phyloP scores from a whole-genome alignment of 306 rosid genomes.

The Lathyrus tuberosus region DNA sequence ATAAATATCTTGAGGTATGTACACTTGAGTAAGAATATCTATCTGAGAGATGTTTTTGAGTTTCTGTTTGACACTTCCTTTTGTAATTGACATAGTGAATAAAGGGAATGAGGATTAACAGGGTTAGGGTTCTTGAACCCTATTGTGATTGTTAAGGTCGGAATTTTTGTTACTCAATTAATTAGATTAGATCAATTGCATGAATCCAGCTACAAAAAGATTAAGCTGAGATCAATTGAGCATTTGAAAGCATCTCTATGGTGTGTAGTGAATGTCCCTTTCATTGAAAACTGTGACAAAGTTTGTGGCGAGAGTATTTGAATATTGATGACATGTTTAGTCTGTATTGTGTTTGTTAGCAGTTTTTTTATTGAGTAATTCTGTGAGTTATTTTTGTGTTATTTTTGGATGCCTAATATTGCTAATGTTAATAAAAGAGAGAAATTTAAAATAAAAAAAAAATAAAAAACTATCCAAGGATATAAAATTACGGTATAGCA shows the following conservation, averaged over 20 bases:
- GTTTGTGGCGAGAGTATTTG: constrained; percentile 1
- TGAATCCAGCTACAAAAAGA: constrained; percentile 24
- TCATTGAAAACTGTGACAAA: neutral
- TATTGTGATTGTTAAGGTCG: neutral
- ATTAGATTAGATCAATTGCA: constrained; percentile 22
- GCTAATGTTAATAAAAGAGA: no score
- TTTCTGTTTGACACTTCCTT: neutral
- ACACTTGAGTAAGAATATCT: no score
- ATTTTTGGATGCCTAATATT: no score
- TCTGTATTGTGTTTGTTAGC: constrained; percentile 18
- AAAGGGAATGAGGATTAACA: constrained; percentile 24
- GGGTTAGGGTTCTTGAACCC: neutral
- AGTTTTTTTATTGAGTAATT: constrained; percentile 16
- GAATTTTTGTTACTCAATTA: neutral
- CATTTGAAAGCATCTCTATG: neutral
- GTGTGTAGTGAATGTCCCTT: neutral
- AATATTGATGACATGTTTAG: constrained; percentile 23
- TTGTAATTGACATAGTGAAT: neutral
- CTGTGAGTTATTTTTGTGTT: neutral
- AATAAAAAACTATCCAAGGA: no score
- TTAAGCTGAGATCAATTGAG: constrained; percentile 2
- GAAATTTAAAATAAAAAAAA: no score
- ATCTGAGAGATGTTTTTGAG: neutral
- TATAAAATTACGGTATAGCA: no score
- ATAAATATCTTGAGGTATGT: no score